These are phyloP conservation scores for Dictyostelium brefeldianum DNA, from an alignment of 78 protist genomes.

Conservation along the genomic window DNA sequence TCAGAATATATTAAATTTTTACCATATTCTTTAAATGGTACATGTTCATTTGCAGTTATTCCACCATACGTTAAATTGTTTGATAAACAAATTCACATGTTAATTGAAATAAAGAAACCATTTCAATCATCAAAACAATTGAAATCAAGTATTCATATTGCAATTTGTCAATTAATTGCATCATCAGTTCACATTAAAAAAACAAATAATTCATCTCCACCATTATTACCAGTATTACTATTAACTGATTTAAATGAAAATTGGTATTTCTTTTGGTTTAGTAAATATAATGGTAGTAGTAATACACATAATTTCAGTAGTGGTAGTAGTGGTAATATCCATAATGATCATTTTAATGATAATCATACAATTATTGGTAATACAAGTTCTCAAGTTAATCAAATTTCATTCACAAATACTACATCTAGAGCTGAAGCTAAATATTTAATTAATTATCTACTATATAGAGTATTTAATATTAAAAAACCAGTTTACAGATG, in stretches of 20 bases:
- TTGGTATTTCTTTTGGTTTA: constrained; percentile 21
- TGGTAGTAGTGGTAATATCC: not conserved
- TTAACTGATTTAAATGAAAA: not conserved
- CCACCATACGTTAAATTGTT: not conserved
- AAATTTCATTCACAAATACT: not conserved
- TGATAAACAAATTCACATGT: constrained; percentile 1
- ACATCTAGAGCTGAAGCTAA: constrained; percentile 2
- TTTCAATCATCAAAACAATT: not conserved
- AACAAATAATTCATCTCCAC: not conserved
- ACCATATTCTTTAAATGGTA: constrained; percentile 5
- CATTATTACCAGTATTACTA: not conserved
- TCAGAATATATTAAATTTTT: not conserved
- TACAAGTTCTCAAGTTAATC: not conserved
- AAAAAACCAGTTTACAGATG: not conserved
- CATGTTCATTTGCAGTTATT: not conserved
- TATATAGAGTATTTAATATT: not conserved
- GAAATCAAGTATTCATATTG: not conserved
- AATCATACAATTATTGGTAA: not conserved
- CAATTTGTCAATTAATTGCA: constrained; percentile 7
- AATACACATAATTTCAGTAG: not conserved
- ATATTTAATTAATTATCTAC: not conserved
- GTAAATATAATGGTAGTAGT: not conserved
- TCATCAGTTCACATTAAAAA: not conserved
- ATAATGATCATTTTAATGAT: not conserved
- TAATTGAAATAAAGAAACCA: not conserved